Base-by-base conservation (phyloP, 1,139 yeast genomes). In the Keqinozyma sinolaborantium region DNA sequence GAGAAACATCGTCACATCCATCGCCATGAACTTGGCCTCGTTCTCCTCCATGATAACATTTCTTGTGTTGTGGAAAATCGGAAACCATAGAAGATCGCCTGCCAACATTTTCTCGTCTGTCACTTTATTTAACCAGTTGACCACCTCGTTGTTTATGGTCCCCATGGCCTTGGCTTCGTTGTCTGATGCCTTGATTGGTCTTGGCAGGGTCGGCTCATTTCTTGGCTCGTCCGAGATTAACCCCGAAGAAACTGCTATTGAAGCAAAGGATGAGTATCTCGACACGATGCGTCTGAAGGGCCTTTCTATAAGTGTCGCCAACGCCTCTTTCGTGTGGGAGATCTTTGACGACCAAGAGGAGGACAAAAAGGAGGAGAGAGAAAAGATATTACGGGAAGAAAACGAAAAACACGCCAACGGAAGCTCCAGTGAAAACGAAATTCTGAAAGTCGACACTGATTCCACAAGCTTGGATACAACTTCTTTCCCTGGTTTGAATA, bases 41-140 rank as follows among this genome's bases (percentile, higher is more conserved):
- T 53, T 85, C 36, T 75, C 90, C 1, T 82, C 94, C 3, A 68
- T 83, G 72, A 67, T 79, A 2, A 73, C 95, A 0, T 88, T 87
- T 50, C 72, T 87, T 42, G 80, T 80, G 1, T 60, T 84, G 44
- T 81, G 79, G 44, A 78, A 72, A 24, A 57, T 79, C 8, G 79
- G 82, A 39, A 40, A 47, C 8, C 44, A 42, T 60, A 32, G 33
- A 15, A 68, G 77, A 41, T 66, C 68, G 37, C 80, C 95, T 2
- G 92, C 88, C 4, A 63, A 73, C 25, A 77, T 88, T 13, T 88
- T 88, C 51, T 76, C 96, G 0, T 82, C 95, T n/a, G 62, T 88
- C 31, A 70, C 90, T 1, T 68, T 85, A 36, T 86, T 87, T 62
- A 80, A 79, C 46, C 70, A 76, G 18, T 62, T 74, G 42, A 48